Conservation (phyloP, 768 basidiomycete species). For the Hypsizygus marmoreus region DNA sequence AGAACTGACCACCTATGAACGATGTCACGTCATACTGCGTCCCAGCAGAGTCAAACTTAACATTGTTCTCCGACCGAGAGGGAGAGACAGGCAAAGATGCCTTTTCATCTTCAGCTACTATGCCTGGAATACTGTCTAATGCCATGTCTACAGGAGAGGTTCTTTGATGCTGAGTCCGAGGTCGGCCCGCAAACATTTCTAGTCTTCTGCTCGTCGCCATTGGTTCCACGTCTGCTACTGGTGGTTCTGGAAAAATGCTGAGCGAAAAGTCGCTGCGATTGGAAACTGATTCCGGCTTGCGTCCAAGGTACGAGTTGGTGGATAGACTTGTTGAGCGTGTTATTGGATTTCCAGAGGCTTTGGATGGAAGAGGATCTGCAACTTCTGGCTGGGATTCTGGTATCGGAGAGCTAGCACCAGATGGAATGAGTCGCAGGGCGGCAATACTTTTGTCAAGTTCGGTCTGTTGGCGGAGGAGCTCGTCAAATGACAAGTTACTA, state of each 20-base stretch:
- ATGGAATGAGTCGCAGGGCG: slow-evolving; percentile 50
- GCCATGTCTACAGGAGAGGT: background rate
- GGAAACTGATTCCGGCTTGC: slow-evolving; percentile 35
- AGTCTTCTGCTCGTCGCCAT: slow-evolving; percentile 7
- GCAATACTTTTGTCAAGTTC: slow-evolving; percentile 69
- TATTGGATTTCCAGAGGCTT: slow-evolving; percentile 1
- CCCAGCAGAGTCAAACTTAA: slow-evolving; percentile 42
- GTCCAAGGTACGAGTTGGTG: slow-evolving; percentile 17
- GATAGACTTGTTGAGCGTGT: slow-evolving; percentile 20
- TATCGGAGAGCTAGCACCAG: slow-evolving; percentile 10
- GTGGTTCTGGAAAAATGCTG: slow-evolving; percentile 70
- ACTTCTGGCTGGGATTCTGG: slow-evolving; percentile 6
- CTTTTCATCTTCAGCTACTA: slow-evolving; percentile 1
- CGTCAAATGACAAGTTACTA: slow-evolving; percentile 44
- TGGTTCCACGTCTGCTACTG: slow-evolving; percentile 23
- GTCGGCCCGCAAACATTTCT: slow-evolving; percentile 6
- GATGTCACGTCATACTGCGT: slow-evolving; percentile 75
- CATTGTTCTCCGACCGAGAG: slow-evolving; percentile 12
- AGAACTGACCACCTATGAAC: slow-evolving; percentile 56
- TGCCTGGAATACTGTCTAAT: background rate
- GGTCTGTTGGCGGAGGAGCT: slow-evolving; percentile 59
- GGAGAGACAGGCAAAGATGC: slow-evolving; percentile 14
- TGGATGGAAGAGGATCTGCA: background rate
- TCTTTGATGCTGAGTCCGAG: slow-evolving; percentile 7
- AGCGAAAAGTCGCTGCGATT: slow-evolving; percentile 63